Evolutionary conservation across 129 eudicot genomes (phyloP), one percentile per base, ranked within the genome.

Genomic region (Flaveria trinervia): DNA sequence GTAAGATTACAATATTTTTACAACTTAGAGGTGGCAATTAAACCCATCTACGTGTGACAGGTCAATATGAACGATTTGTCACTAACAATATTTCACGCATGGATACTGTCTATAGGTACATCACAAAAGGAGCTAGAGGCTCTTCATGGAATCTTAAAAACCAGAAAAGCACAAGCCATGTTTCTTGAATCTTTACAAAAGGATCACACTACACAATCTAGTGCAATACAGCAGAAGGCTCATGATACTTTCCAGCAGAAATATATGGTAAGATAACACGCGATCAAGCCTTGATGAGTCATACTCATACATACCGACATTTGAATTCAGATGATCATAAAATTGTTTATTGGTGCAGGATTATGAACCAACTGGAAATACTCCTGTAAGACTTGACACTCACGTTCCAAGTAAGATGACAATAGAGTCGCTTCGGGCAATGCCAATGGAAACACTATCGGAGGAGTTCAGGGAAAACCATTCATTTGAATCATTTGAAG

Each of bases 381-480:
- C 99, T 22, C 99, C 99, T 3, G 71, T 79, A 45, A 86, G 93
- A 84, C 48, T 80, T 23, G 99, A 92, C 61, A 81, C 82, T 1
- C 97, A 92, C 28, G 68, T 95, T 33, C 99, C 99, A 11, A 87
- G 87, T 77, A 89, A 89, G 80, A 80, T 81, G 7, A 84, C 88
- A 0, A 91, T 95, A 36, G 97, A 95, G 81, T 80, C 96, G 8
- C 87, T 95, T 3, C 83, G 95, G 20, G 87, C 97, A 23, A 77
- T 92, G 97, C 97, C 99, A 46, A 80, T 89, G 89, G 99, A 92
- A 45, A 66, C 88, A 22, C 89, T 92, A 15, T 52, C 81, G 78
- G 96, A 86, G 57, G 96, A 95, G 65, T 95, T 91, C 48, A 76
- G 95, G 41, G 99, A 88, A 79, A 95, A 91, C 76, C 86, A 95